Conservation (phyloP, 1,284 basidiomycete genomes). For the Ustilago esculenta region DNA sequence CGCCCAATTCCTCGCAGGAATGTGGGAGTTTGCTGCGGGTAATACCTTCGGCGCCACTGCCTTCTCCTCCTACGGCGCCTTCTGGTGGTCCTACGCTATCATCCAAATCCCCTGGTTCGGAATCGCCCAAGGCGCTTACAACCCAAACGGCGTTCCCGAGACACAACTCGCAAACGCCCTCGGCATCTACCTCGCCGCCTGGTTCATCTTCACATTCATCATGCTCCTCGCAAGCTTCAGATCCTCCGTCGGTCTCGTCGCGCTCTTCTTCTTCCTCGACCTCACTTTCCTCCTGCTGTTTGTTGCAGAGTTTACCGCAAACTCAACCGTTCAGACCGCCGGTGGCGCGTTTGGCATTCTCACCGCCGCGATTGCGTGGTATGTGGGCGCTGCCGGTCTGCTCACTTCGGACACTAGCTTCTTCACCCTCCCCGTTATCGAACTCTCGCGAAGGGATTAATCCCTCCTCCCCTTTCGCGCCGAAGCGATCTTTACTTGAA, state of each 20-base stretch:
- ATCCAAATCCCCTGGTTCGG: constrained; percentile 62
- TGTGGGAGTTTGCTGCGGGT: constrained; percentile 77
- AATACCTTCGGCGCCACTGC: constrained; percentile 75
- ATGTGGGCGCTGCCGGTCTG: constrained; percentile 71
- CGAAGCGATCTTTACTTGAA: too few relatives aligned
- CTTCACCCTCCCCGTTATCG: constrained; percentile 70
- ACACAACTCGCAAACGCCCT: constrained; percentile 40
- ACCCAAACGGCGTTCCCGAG: constrained; percentile 34
- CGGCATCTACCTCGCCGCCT: constrained; percentile 55
- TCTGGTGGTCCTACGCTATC: constrained; percentile 60
- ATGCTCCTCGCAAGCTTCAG: constrained; percentile 55
- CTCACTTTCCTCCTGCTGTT: constrained; percentile 70
- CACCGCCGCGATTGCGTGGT: constrained; percentile 61
- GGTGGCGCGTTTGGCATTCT: constrained; percentile 55
- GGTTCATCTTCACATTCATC: constrained; percentile 64
- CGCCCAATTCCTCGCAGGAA: constrained; percentile 73
- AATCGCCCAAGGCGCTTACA: constrained; percentile 29
- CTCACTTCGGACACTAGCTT: constrained; percentile 69
- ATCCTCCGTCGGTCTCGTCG: constrained; percentile 65
- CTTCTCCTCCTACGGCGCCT: constrained; percentile 61
- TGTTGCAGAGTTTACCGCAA: constrained; percentile 55
- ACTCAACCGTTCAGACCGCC: constrained; percentile 45
- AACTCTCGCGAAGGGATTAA: constrained; percentile 50
- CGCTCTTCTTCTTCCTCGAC: constrained; percentile 79
- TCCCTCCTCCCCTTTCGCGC: not conserved